Base-by-base conservation (phyloP, 768 basidiomycete genomes). In the Piloderma croceum region DNA sequence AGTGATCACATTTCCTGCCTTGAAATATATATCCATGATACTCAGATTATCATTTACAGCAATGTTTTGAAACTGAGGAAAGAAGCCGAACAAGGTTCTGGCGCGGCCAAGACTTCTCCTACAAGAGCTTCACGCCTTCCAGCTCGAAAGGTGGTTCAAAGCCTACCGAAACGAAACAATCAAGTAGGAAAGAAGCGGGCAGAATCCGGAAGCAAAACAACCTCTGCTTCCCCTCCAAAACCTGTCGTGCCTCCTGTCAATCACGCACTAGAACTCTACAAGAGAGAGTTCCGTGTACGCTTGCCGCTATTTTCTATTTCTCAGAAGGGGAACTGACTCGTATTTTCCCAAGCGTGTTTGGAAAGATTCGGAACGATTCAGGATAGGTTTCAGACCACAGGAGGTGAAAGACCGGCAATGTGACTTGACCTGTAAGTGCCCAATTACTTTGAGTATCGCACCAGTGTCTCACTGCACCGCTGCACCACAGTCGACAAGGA, bases 11-110 rank as follows among this genome's bases (percentile, higher is more conserved):
- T 29, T 32, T 18, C 21, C 36, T 31, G 17, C 10, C 41, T 43
- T 47, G 10, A 6, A 19, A 36, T 41, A 21, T 1, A 34, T 31
- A 21, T 29, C 39, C 36, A 19, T 24, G 36, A 38, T 12, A 22
- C 22, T n/a, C n/a, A n/a, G n/a, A n/a, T n/a, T n/a, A n/a, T n/a
- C n/a, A n/a, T n/a, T n/a, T n/a, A n/a, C 38, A 74, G 69, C 22
- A 73, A 74, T 43, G 45, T 70, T 20, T 55, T 73, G 31, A 79
- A 70, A 61, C 49, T 74, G 25, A 61, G 61, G 42, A 74, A 71
- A 45, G 56, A 64, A 42, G 59, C 59, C 35, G 43, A 38, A 33
- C 45, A 52, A 31, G 51, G 49, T 12, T 39, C 32, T 23, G 12
- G 15, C 24, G 7, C 13, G 31, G 36, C 35, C 36, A 33, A 38